Conservation (phyloP, 2,329 filamentous ascomycete genomes). For the Verticillium zaregamsianum region DNA sequence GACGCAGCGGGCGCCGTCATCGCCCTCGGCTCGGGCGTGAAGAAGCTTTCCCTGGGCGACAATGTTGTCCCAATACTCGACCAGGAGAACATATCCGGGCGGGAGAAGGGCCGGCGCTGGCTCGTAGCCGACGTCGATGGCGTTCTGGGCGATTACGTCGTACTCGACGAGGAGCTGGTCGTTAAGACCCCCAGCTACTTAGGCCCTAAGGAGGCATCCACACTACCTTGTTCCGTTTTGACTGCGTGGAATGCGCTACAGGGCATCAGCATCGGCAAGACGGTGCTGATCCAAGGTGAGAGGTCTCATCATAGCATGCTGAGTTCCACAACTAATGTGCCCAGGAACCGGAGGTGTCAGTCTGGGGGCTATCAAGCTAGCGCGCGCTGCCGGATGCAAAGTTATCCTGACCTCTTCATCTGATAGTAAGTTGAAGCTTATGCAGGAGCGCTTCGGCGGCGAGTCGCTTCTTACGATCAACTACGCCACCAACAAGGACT, state of each 20-base stretch:
- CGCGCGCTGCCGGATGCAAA: constrained; percentile 22
- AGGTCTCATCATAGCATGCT: background rate
- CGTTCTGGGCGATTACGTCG: constrained; percentile 33
- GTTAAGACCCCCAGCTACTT: constrained; percentile 31
- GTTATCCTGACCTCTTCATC: constrained; percentile 33
- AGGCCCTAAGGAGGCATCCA: constrained; percentile 27
- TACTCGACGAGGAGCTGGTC: constrained; percentile 33
- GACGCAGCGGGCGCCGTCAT: constrained; percentile 38
- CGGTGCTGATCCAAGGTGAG: constrained; percentile 38
- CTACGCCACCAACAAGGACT: constrained; percentile 20
- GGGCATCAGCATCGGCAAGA: constrained; percentile 30
- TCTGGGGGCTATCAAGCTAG: constrained; percentile 29
- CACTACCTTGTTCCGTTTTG: constrained; percentile 37
- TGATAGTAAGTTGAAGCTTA: constrained; percentile 25
- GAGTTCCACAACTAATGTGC: background rate
- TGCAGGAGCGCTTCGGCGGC: constrained; percentile 17
- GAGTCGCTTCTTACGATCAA: constrained; percentile 24
- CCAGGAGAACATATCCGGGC: constrained; percentile 32
- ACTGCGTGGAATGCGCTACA: constrained; percentile 42
- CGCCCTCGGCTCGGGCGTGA: constrained; percentile 29
- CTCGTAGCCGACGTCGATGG: constrained; percentile 39
- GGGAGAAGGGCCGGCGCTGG: constrained; percentile 32
- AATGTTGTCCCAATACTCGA: constrained; percentile 32
- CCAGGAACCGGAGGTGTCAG: constrained; percentile 30
- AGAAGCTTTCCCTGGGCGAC: constrained; percentile 26